Percentiles rank a stretch among this genome's conserved stretches.
These are phyloP conservation scores for Geoglossum glabrum DNA, from an alignment of 495 filamentous ascomycete species.

Conservation along the genomic window DNA sequence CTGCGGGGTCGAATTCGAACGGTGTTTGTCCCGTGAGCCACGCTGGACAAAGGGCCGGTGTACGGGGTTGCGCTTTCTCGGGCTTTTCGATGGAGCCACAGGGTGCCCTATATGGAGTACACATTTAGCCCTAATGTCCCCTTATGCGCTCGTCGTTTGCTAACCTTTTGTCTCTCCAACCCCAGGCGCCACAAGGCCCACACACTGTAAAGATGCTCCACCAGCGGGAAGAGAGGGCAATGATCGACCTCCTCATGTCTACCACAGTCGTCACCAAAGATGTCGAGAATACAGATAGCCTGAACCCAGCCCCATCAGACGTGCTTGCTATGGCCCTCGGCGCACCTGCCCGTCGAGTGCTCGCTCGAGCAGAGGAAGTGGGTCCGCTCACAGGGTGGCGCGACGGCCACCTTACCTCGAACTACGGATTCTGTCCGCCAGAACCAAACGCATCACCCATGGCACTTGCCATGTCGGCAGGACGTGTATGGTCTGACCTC, in stretches of 20 bases:
- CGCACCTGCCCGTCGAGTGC: constrained; percentile 30
- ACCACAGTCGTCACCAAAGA: constrained; percentile 11
- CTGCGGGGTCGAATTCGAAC: too few relatives aligned
- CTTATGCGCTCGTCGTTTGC: not conserved
- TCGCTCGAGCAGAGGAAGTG: constrained; percentile 29
- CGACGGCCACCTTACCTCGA: constrained; percentile 30
- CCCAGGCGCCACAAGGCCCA: constrained; percentile 11
- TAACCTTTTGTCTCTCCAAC: not conserved
- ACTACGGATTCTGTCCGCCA: constrained; percentile 29
- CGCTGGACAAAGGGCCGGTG: constrained; percentile 3
- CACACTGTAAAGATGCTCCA: constrained; percentile 9
- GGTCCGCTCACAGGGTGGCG: constrained; percentile 30
- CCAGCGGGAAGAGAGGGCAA: constrained; percentile 12
- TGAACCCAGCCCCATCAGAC: constrained; percentile 25
- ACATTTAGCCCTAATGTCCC: not conserved
- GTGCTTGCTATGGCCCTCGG: constrained; percentile 29
- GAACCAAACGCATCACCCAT: constrained; percentile 28
- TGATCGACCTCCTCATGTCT: constrained; percentile 15
- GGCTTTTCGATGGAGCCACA: constrained; percentile 7
- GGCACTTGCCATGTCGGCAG: constrained; percentile 26
- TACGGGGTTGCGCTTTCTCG: constrained; percentile 12
- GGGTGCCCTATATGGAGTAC: constrained; percentile 8
- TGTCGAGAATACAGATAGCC: constrained; percentile 20
- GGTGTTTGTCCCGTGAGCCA: not conserved
- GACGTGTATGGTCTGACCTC: constrained; percentile 31